Evolutionary conservation across 257 asterid genomes (phyloP), one percentile per base, ranked within the genome.

Genomic region (Solanum tarapatanum): DNA sequence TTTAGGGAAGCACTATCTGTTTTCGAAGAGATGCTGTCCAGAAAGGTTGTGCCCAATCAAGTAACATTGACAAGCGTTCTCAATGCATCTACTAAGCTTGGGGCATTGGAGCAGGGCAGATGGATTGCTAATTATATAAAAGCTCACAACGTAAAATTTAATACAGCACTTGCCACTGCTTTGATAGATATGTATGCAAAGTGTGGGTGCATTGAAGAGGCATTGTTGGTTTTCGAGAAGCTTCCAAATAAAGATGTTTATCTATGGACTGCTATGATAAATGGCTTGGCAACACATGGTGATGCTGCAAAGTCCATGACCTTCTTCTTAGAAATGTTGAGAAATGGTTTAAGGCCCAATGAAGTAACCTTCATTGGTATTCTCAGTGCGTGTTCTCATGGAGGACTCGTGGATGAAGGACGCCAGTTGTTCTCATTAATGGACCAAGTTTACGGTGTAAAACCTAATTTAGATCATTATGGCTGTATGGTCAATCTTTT

Each of bases 401-500:
- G 93, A 45, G 95, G 94, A 12, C 88, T 91, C 10, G 91, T 93
- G 24, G 35, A 88, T 12, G 93, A 91, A 83, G 95, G 95, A 17
- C 19, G 37, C n/a, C 58, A 7, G 8, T 3, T 93, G 39, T 93
- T 94, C 87, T 79, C 73, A 32, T 37, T 37, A 4, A 93, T 94
- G 95, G 88, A 82, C 8, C 6, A 72, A 16, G 91, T 85, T 35
- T 87, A 91, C 41, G 94, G 94, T 4, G 8, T 93, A 84, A 35
- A 86, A 64, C 95, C 93, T 8, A 88, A 64, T 21, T 48, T 86
- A 28, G 94, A 92, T 55, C 94, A 93, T 88, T 93, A 91, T 60
- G 93, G 94, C 32, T 94, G 95, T 68, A 92, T 94, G 94, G 94
- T 93, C 32, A 93, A 92, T 89, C 93, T 94, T 11, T 88, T 94